Base-by-base conservation (phyloP, 768 basidiomycete species). In the Austroboletus eburneus region DNA sequence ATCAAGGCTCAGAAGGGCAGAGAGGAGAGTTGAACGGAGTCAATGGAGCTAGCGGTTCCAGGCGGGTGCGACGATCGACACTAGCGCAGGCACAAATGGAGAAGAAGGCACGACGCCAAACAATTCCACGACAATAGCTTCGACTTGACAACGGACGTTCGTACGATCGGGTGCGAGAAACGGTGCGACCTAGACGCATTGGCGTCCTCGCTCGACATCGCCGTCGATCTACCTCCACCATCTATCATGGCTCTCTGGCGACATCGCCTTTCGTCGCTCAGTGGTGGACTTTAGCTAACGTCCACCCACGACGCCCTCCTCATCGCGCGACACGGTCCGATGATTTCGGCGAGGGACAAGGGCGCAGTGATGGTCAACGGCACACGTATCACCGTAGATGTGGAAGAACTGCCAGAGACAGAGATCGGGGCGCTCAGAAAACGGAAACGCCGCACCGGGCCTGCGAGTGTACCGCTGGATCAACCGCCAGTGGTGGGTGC, bases 261-360 rank as follows among this genome's bases (percentile, higher is more conserved):
- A 24, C 95, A 98, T 67, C 79, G 86, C 6, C 73, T 98, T 5
- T 91, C 91, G 2, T 70, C 76, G 4, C 83, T 86, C 27, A 94
- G 95, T 3, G 94, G 95, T 14, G 96, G 96, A 0, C 67, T 96
- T 17, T 99, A 96, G 96, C 66, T 99, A 22, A 93, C 91, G 0
- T 73, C 97, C 57, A 86, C 81, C 5, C 94, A 98, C 57, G 89
- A 95, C 51, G 80, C 81, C 2, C 68, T 83, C 39, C 77, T 77
- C 10, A 82, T 92, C 49, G 82, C 95, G 8, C 78, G 89, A 17
- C 76, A 83, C 22, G 88, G 85, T 1, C 81, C 85, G 0, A 63
- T 69, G 36, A 68, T 70, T 20, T 66, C 66, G 20, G 77, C 78
- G 46, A 85, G 81, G 67, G 90, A 91, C 66, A 91, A 85, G 59